Base-by-base conservation (phyloP, 2,329 filamentous ascomycete genomes). In the Sporothrix brasiliensis region DNA sequence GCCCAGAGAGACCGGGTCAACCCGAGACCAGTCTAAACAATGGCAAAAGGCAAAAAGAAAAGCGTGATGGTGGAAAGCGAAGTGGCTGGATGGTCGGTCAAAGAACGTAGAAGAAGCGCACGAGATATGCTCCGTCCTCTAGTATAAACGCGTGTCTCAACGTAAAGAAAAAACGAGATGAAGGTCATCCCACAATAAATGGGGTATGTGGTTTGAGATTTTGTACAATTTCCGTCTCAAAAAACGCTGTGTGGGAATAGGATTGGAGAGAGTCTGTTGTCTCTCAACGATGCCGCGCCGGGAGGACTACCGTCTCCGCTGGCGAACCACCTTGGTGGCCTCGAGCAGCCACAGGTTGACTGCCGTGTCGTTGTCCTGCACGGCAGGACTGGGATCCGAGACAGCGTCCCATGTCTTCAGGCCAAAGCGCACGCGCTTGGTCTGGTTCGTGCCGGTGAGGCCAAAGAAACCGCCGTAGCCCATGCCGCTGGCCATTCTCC, bases 351-450 rank as follows among this genome's bases (percentile, higher is more conserved):
- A 74, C 61, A 74, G 71, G 50, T 74, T 74, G n/a, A 74, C 70
- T 14, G 73, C 73, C 63, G 73, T 74, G 69, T 74, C 73, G 53
- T 74, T 74, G 66, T 74, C 73, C 24, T 74, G 72, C 39, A 73
- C 72, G 3, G 72, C 63, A 9, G 73, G 72, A 5, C 69, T 74
- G 4, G 73, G 71, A 19, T 74, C 73, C 3, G 73, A 73, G 27
- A 74, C 73, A 2, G 73, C 73, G n/a, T 74, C 73, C 73, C 73
- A 74, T 4, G 73, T 73, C 69, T 72, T 74, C 61, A 74, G 71
- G 1, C 72, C 71, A 14, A 74, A 74, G n/a, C 73, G 73, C 19
- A 74, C 70, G 3, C 72, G 69, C 44, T 71, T 73, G 58, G 54
- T 66, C 56, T 70, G 69, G 56, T 65, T 47, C 3, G 34, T 54